Conservation (phyloP, 1,284 basidiomycete species). For the Fomitopsis pinicola region DNA sequence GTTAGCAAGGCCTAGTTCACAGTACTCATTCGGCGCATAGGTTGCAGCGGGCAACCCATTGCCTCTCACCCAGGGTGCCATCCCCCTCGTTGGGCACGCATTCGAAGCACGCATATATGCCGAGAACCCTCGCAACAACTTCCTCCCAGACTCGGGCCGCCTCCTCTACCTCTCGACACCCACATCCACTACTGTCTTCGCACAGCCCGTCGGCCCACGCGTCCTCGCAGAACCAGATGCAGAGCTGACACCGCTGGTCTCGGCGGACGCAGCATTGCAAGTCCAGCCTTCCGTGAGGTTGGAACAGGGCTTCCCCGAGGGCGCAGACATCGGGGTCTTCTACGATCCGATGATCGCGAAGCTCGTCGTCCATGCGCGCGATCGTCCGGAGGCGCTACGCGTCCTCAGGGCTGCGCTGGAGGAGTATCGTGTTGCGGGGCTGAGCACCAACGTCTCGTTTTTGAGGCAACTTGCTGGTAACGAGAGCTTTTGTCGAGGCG, state of each 20-base stretch:
- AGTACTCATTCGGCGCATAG: slow-evolving; percentile 26
- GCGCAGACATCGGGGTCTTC: slow-evolving; percentile 86
- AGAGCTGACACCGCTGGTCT: slow-evolving; percentile 6
- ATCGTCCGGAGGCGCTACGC: slow-evolving; percentile 83
- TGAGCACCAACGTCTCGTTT: slow-evolving; percentile 91
- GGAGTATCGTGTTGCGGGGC: slow-evolving; percentile 88
- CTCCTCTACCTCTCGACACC: slow-evolving; percentile 81
- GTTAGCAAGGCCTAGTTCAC: background rate
- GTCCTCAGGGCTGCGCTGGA: slow-evolving; percentile 78
- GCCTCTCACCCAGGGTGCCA: slow-evolving; percentile 70
- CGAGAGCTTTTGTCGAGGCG: slow-evolving; percentile 70
- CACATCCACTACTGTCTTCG: slow-evolving; percentile 60
- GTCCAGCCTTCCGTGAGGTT: slow-evolving; percentile 79
- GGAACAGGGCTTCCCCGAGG: slow-evolving; percentile 88
- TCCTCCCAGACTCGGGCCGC: slow-evolving; percentile 87
- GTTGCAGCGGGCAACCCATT: slow-evolving; percentile 87
- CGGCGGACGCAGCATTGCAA: slow-evolving; percentile 34
- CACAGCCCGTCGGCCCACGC: slow-evolving; percentile 39
- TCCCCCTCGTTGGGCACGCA: slow-evolving; percentile 86
- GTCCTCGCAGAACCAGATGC: slow-evolving; percentile 16
- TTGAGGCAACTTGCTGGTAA: slow-evolving; percentile 76
- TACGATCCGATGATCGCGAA: slow-evolving; percentile 96
- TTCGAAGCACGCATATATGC: slow-evolving; percentile 98
- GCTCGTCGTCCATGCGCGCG: slow-evolving; percentile 85
- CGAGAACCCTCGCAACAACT: slow-evolving; percentile 90